Evolutionary conservation across 257 asterid species (phyloP), one percentile per base, ranked within the genome.

Genomic region (Oldenlandia corymbosa): DNA sequence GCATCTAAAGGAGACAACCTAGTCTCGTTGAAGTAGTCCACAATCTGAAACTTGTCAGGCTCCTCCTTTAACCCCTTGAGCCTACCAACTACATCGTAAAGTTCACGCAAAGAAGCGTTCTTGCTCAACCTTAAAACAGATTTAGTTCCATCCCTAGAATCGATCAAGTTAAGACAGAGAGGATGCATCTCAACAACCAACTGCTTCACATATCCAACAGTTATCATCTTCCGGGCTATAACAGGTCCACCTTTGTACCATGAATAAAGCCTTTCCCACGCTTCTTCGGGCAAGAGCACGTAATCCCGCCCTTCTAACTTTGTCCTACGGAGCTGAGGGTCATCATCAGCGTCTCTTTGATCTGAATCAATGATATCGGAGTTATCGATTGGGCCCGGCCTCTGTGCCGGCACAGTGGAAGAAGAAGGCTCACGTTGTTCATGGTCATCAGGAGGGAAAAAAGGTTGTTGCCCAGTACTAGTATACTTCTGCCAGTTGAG

Each of bases 211-310:
- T 78, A 87, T 66, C 99, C 97, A 24, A 91, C 82, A 77, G 79
- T 83, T 72, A 93, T 93, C 68, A 93, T 97, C 78, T 87, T 90
- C 52, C 99, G 81, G 42, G 96, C 80, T 83, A 93, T 76, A 48
- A 84, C 60, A 64, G 99, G 99, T 66, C 97, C 99, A 46, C 99
- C 99, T 52, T 87, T 96, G 69, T 93, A 93, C 99, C 97, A 93
- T 64, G 80, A 72, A 67, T 81, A 75, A 58, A 93, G 79, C 66
- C 81, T 81, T 79, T 80, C 81, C 99, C 99, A 93, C 58, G 85
- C 90, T 68, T 78, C 87, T 78, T 84, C 78, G 0, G 99, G 97
- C 72, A 93, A 91, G 77, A 93, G 76, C 83, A 93, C 87, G 78
- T 89, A 93, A 80, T 93, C 96, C 21, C 94, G 89, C 73, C 99